phyloP scores from a whole-genome alignment of 2,329 filamentous ascomycete genomes.

The Neonectria coccinea region DNA sequence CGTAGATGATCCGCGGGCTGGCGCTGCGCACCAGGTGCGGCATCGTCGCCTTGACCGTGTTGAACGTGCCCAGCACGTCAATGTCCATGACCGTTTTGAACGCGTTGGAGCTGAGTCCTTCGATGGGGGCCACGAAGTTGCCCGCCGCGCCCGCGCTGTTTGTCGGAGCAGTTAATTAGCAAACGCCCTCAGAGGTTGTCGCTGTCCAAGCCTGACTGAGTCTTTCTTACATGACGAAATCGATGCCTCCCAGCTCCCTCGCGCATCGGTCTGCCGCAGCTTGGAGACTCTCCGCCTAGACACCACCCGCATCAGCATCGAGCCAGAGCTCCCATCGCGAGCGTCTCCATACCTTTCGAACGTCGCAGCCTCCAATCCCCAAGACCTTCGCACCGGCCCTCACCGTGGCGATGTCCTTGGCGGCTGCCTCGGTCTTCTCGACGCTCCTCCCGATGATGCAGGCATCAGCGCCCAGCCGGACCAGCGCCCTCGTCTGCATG shows the following conservation, averaged over 20 bases:
- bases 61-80: conserved; percentile 92
- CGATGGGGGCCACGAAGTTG: conserved; percentile 91
- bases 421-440: conserved; percentile 85
- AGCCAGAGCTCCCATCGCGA: neutral
- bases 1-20: conserved; percentile 83
- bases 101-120: conserved; percentile 84
- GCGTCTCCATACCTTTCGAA: conserved; percentile 69
- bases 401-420: conserved; percentile 83
- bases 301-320: conserved; percentile 10
- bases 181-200: neutral
- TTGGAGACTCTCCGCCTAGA: conserved; percentile 53
- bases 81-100: conserved; percentile 98
- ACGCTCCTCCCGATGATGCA: conserved; percentile 93
- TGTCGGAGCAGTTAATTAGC: conserved; percentile 2
- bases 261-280: conserved; percentile 83
- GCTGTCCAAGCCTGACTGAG: conserved; percentile 28
- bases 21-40: conserved; percentile 85
- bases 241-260: conserved; percentile 86
- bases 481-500: conserved; percentile 90
- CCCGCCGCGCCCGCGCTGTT: conserved; percentile 91
- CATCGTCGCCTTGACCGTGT: conserved; percentile 92
- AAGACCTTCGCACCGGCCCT: conserved; percentile 85
- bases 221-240: conserved; percentile 85
- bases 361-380: conserved; percentile 83
- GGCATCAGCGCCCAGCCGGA: conserved; percentile 90